Evolutionary conservation across 192 early-diverging fungal genomes (phyloP).

Genomic region (Entomortierella beljakovae): DNA sequence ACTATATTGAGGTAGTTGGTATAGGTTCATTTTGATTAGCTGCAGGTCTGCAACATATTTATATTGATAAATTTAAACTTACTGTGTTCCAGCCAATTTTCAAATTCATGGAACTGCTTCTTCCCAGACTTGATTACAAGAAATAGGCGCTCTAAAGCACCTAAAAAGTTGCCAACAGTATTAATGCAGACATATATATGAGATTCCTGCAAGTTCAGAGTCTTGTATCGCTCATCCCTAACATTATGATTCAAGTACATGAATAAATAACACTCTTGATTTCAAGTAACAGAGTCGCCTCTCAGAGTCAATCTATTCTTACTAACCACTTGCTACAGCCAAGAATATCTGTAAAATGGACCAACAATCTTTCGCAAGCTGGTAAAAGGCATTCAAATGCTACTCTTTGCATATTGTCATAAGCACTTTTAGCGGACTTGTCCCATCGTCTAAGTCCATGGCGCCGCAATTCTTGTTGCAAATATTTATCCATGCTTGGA

Average conservation of each 20-base stretch:
- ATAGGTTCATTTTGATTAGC: neutral
- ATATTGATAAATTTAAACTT: neutral
- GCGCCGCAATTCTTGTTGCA: constrained; percentile 33
- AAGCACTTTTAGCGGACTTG: constrained; percentile 22
- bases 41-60: neutral
- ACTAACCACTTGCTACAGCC: constrained; percentile 43
- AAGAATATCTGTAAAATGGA: constrained; percentile 31
- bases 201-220: constrained; percentile 11
- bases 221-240: constrained; percentile 28
- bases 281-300: neutral
- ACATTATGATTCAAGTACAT: neutral
- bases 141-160: constrained; percentile 25
- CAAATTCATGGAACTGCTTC: constrained; percentile 43
- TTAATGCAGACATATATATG: constrained; percentile 28
- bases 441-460: constrained; percentile 40
- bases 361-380: constrained; percentile 34
- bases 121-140: constrained; percentile 26
- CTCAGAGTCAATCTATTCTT: neutral
- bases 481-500: constrained; percentile 22
- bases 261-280: too few species aligned
- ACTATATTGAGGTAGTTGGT: neutral
- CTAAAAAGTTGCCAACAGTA: constrained; percentile 36
- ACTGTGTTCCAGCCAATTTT: constrained; percentile 49
- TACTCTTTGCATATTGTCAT: constrained; percentile 28
- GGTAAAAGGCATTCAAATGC: constrained; percentile 44